A percentile compares a stretch with the other conserved stretches of the same genome.
phyloP scores from a whole-genome alignment of 2,329 filamentous ascomycete genomes.

The Alternaria angustiovoidea region DNA sequence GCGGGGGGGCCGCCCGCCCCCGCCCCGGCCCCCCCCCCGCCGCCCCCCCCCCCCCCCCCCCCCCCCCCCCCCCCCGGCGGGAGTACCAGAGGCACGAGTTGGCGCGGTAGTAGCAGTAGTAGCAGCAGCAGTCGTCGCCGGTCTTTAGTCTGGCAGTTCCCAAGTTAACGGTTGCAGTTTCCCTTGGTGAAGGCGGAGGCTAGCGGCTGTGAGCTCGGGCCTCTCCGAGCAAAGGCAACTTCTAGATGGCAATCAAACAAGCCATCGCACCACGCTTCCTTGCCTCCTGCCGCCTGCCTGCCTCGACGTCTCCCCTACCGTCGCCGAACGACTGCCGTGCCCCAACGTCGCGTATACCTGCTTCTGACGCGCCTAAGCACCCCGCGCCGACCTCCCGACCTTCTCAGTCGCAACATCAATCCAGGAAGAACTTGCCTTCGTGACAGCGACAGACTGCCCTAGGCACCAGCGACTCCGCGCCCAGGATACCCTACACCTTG shows the following conservation, averaged over 20 bases:
- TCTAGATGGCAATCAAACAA: slow-evolving; percentile 13
- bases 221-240: slow-evolving; percentile 25
- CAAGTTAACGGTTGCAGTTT: slow-evolving; percentile 15
- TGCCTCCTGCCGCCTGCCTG: background rate
- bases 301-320: slow-evolving; percentile 1
- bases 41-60: no score
- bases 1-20: no score
- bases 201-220: slow-evolving; percentile 26
- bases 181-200: slow-evolving; percentile 26
- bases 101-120: no score
- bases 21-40: no score
- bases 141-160: slow-evolving; percentile 11
- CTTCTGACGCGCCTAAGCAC: slow-evolving; percentile 15
- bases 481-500: background rate
- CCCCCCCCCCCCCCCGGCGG: no score
- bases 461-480: slow-evolving; percentile 1
- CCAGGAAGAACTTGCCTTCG: slow-evolving; percentile 5
- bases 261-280: slow-evolving; percentile 8
- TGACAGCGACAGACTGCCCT: slow-evolving; percentile 1
- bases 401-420: slow-evolving; percentile 8
- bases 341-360: slow-evolving; percentile 7
- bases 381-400: slow-evolving; percentile 15
- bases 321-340: slow-evolving; percentile 2
- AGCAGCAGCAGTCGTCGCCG: background rate
- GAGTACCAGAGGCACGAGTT: no score